Conservation (phyloP, 495 filamentous ascomycete genomes). For the Halenospora varia region DNA sequence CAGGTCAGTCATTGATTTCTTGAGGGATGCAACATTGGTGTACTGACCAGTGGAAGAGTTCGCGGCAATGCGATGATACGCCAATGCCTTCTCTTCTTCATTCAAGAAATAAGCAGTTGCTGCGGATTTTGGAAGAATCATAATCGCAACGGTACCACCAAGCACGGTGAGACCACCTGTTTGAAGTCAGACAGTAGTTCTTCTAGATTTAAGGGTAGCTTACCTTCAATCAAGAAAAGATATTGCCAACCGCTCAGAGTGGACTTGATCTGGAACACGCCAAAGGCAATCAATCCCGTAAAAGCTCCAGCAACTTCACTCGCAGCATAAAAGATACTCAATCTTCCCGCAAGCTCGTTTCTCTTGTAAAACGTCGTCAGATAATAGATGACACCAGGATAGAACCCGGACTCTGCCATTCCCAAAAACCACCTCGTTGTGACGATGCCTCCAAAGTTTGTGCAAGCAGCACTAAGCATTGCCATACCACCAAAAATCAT, state of each 20-base stretch:
- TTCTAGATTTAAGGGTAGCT: not conserved
- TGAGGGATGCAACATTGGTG: constrained; percentile 55
- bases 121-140: constrained; percentile 63
- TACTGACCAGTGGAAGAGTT: constrained; percentile 7
- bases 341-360: constrained; percentile 69
- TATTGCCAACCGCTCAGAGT: constrained; percentile 60
- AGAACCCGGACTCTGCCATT: constrained; percentile 71
- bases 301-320: constrained; percentile 72
- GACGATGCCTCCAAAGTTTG: constrained; percentile 64
- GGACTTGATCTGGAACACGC: constrained; percentile 63
- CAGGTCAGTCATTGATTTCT: constrained; percentile 4
- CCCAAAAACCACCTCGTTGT: constrained; percentile 64
- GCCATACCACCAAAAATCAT: constrained; percentile 32
- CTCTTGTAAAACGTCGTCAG: constrained; percentile 64
- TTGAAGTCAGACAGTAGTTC: not conserved
- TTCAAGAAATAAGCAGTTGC: constrained; percentile 59
- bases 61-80: constrained; percentile 59
- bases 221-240: constrained; percentile 66
- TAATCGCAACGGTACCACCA: constrained; percentile 61
- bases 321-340: constrained; percentile 76
- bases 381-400: constrained; percentile 59
- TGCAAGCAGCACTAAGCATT: constrained; percentile 36
- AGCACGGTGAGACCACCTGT: constrained; percentile 53
- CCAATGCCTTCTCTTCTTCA: constrained; percentile 61
- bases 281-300: constrained; percentile 68